Evolutionary conservation across 768 basidiomycete genomes (phyloP), one percentile per base, ranked within the genome.

Genomic region (Lactarius quietus): DNA sequence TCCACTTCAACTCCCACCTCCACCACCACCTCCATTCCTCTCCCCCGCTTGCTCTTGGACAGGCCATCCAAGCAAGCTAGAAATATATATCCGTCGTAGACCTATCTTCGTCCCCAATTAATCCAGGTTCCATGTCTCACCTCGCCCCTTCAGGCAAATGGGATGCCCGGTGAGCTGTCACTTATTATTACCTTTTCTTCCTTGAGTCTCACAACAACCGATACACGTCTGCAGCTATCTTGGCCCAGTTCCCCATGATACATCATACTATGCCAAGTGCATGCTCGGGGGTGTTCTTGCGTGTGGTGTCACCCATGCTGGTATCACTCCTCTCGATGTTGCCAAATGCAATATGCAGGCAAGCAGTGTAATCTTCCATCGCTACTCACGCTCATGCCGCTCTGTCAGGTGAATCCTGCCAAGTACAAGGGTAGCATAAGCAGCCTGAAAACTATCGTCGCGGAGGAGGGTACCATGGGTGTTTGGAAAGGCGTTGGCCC

Each of bases 401-500:
- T 53, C 28, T 23, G 10, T 45, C 65, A 93, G 91, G 91, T 93
- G 68, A 83, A 86, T 81, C 87, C 91, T 20, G 70, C 70, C 63
- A 92, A 93, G 76, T 93, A 87, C 81, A 84, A 79, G 71, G 87
- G 90, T 64, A 85, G 89, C 69, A 71, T 79, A 55, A 78, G 83
- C 59, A 80, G 83, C 69, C 78, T 94, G 68, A 81, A 82, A 64
- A 81, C 82, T 43, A 86, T 95, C 73, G 61, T 90, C 62, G 84
- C 84, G 48, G 92, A 93, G 76, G 91, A 95, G 78, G 92, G 95
- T 72, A 77, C 86, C 66, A 85, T 77, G 43, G 95, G 93, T 77
- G 86, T 97, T 77, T 90, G 94, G 87, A 98, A 96, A 78, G 95
- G 95, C 73, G 81, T 97, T 74, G 92, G 92, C 41, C 95, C 95